Percentiles rank a stretch among this genome's conserved stretches.
These are phyloP conservation scores for Colletotrichum cordylinicola DNA, from an alignment of 2,329 filamentous ascomycete species.

Conservation along the genomic window DNA sequence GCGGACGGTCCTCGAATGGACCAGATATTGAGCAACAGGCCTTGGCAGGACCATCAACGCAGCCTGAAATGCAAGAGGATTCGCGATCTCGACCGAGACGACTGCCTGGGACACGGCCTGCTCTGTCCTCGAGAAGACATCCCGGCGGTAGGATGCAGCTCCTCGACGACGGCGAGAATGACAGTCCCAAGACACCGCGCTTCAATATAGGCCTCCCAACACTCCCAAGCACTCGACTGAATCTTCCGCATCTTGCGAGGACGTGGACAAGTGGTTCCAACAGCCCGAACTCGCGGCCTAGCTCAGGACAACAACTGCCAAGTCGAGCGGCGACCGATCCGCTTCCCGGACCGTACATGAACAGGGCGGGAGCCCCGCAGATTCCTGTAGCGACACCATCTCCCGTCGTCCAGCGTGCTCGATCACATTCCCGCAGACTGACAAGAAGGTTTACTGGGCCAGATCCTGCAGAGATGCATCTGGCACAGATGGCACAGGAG, in stretches of 20 bases:
- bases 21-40: constrained; percentile 14
- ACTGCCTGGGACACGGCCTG: constrained; percentile 1
- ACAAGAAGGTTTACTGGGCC: constrained; percentile 39
- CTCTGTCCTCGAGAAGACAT: neutral
- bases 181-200: constrained; percentile 55
- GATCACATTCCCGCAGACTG: neutral
- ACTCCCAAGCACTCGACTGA: constrained; percentile 45
- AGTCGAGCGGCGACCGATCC: constrained; percentile 15
- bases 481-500: constrained; percentile 49
- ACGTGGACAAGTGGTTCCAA: constrained; percentile 42
- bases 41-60: constrained; percentile 1
- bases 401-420: neutral
- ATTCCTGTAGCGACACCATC: neutral
- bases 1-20: neutral
- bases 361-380: neutral
- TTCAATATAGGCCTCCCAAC: constrained; percentile 41
- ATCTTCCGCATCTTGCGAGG: constrained; percentile 45
- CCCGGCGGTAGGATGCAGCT: neutral
- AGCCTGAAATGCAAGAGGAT: constrained; percentile 19
- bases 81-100: neutral
- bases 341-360: constrained; percentile 14
- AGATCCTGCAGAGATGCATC: constrained; percentile 54
- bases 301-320: constrained; percentile 22
- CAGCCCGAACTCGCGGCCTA: constrained; percentile 23
- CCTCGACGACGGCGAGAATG: constrained; percentile 29